Conservation (phyloP, 495 filamentous ascomycete genomes). For the Cladorrhinum samala region DNA sequence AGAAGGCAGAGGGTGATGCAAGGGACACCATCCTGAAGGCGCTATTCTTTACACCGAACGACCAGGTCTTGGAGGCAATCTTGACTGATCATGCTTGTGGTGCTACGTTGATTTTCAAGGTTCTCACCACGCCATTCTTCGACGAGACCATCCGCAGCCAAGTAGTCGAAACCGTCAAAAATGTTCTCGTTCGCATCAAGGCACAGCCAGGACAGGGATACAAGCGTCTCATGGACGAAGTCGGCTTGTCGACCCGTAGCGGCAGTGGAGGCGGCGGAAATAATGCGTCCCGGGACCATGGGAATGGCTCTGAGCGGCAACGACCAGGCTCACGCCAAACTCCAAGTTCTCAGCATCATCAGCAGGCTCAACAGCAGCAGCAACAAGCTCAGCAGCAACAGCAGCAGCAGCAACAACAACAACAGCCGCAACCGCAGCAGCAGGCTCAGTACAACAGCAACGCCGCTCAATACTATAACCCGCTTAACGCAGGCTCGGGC, state of each 20-base stretch:
- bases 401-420: slow-evolving; percentile 17
- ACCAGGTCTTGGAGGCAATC: slow-evolving; percentile 84
- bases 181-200: slow-evolving; percentile 83
- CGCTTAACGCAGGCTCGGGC: slow-evolving; percentile 26
- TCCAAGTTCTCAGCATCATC: slow-evolving; percentile 31
- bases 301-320: slow-evolving; percentile 43
- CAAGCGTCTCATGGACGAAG: slow-evolving; percentile 97
- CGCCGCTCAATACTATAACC: slow-evolving; percentile 38
- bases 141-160: slow-evolving; percentile 84
- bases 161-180: slow-evolving; percentile 84
- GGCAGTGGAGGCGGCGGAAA: slow-evolving; percentile 24
- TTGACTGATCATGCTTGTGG: slow-evolving; percentile 86
- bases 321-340: slow-evolving; percentile 51
- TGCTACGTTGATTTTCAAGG: slow-evolving; percentile 95
- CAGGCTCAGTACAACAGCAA: slow-evolving; percentile 22
- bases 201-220: slow-evolving; percentile 92
- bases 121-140: slow-evolving; percentile 94
- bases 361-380: slow-evolving; percentile 19
- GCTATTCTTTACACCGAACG: slow-evolving; percentile 87
- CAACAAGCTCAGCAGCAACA: slow-evolving; percentile 20
- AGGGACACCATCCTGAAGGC: slow-evolving; percentile 88
- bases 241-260: slow-evolving; percentile 65
- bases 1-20: slow-evolving; percentile 88
- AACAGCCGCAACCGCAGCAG: slow-evolving; percentile 25
- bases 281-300: slow-evolving; percentile 37